These are phyloP conservation scores for Rubia peregrina DNA, from an alignment of 305 asterid genomes.

Conservation along the genomic window DNA sequence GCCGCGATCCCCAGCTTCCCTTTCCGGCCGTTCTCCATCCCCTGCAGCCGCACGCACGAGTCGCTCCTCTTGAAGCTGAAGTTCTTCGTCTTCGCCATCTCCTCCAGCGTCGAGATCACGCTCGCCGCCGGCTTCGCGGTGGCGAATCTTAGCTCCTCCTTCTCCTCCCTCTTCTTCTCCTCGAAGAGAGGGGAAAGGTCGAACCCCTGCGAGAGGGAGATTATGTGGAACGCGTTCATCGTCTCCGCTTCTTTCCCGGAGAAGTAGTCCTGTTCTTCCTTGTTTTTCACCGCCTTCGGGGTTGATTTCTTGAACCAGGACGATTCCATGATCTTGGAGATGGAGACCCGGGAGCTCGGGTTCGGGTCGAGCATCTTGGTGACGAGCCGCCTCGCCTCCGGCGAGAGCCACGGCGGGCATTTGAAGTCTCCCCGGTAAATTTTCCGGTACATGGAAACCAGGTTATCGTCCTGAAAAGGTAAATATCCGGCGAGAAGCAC, in stretches of 20 bases:
- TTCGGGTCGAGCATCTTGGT: constrained; percentile 82
- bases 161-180: constrained; percentile 51
- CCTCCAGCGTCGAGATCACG: constrained; percentile 69
- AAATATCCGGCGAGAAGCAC: constrained; percentile 68
- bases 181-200: constrained; percentile 67
- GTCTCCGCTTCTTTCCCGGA: too few species aligned
- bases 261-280: constrained; percentile 38
- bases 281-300: constrained; percentile 16
- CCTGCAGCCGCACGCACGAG: constrained; percentile 61
- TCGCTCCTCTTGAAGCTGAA: constrained; percentile 63
- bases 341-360: constrained; percentile 48
- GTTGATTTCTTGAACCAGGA: constrained; percentile 77
- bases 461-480: constrained; percentile 75
- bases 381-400: constrained; percentile 56
- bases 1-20: constrained; percentile 79
- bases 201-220: constrained; percentile 72
- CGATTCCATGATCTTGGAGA: too few species aligned
- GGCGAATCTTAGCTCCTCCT: constrained; percentile 57
- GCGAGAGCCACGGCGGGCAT: constrained; percentile 89
- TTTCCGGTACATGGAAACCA: constrained; percentile 59
- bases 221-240: constrained; percentile 75
- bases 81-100: constrained; percentile 56
- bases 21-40: constrained; percentile 61
- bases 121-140: constrained; percentile 59
- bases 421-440: constrained; percentile 81